Conservation (phyloP, 1,139 yeast species). For the Debaryomycetaceae sp. region DNA sequence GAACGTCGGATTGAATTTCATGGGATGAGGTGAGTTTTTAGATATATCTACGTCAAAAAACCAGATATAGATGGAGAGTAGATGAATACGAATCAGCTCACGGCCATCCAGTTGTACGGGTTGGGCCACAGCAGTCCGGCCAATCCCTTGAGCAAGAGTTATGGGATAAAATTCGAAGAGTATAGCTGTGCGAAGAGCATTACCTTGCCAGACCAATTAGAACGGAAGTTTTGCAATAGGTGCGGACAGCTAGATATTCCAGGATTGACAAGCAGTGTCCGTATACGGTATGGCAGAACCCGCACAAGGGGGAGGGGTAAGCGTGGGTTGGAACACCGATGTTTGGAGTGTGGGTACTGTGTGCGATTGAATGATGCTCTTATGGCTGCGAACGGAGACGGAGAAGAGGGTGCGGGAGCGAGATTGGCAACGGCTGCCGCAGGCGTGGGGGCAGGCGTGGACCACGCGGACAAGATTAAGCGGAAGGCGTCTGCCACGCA, state of each 20-base stretch:
- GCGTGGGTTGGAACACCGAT: slow-evolving; percentile 9
- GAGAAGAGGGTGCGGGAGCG: not conserved
- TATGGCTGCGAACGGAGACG: slow-evolving; percentile 5
- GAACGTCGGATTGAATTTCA: slow-evolving; percentile 7
- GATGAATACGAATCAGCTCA: slow-evolving; percentile 17
- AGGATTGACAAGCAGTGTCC: slow-evolving; percentile 34
- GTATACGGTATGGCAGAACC: slow-evolving; percentile 11
- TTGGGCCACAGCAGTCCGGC: slow-evolving; percentile 25
- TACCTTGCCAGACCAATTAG: slow-evolving; percentile 23
- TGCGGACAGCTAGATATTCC: slow-evolving; percentile 48
- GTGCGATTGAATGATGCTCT: not conserved
- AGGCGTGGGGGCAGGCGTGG: not conserved
- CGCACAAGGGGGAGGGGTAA: slow-evolving; percentile 2
- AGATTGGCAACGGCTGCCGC: not conserved
- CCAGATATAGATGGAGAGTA: slow-evolving; percentile 1
- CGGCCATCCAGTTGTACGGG: slow-evolving; percentile 27
- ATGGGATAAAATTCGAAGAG: slow-evolving; percentile 20
- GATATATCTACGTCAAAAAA: not conserved
- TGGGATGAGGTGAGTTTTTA: not conserved
- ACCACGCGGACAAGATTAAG: not conserved
- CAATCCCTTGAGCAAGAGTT: slow-evolving; percentile 24
- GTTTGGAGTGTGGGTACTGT: slow-evolving; percentile 5
- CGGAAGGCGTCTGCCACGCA: not conserved
- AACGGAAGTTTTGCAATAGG: slow-evolving; percentile 35
- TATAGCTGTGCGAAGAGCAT: slow-evolving; percentile 22